Evolutionary conservation across 2,329 filamentous ascomycete species (phyloP).

Genomic region (Neopestalotiopsis rosae): DNA sequence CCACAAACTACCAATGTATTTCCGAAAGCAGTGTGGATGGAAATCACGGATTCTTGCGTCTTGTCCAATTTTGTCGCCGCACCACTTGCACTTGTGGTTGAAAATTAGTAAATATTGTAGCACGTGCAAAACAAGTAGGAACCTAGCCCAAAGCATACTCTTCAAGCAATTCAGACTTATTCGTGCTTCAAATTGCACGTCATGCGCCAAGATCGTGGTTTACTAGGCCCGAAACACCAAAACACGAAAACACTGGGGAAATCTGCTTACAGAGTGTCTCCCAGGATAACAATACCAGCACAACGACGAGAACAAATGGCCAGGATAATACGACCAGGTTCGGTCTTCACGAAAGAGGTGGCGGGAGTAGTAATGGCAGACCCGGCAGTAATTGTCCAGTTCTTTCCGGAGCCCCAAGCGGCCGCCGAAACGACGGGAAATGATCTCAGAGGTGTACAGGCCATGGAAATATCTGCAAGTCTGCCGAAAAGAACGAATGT

Average conservation of each 20-base stretch:
- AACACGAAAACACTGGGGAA: too few relatives aligned
- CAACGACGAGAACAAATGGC: not conserved
- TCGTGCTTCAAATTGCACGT: too few relatives aligned
- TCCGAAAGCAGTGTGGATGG: not conserved
- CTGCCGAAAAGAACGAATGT: slow-evolving; percentile 3
- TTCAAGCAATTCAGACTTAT: too few relatives aligned
- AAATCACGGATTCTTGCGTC: not conserved
- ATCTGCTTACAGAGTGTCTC: not conserved
- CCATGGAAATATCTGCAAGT: slow-evolving; percentile 4
- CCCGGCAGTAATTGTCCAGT: not conserved
- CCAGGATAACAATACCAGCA: slow-evolving; percentile 1
- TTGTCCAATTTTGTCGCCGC: not conserved
- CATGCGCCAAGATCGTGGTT: not conserved
- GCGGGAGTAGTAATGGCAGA: not conserved
- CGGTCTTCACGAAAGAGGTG: not conserved
- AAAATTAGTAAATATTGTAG: not conserved
- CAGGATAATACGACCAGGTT: not conserved
- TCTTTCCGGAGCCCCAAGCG: not conserved
- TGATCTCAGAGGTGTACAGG: not conserved
- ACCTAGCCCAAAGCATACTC: not conserved
- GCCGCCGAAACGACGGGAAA: not conserved
- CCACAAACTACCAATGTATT: not conserved
- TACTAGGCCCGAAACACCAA: not conserved
- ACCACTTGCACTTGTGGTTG: slow-evolving; percentile 3
- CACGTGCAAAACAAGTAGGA: not conserved